Evolutionary conservation across 2,329 filamentous ascomycete species (phyloP).

Genomic region (Xylariomycetidae sp.): DNA sequence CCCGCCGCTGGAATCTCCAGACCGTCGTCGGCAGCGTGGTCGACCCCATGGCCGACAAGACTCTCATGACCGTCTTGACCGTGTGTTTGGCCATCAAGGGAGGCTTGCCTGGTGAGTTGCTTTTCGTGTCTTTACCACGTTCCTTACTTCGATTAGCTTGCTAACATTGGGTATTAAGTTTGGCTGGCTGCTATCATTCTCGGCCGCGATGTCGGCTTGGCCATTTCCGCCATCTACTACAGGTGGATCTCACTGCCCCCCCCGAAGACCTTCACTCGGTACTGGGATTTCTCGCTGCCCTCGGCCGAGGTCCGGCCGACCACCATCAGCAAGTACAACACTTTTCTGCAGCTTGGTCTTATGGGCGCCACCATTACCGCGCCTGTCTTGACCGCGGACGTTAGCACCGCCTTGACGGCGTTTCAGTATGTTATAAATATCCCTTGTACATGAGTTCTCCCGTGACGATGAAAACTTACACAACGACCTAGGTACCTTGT

Average conservation of each 20-base stretch:
- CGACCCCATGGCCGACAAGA: constrained; percentile 95
- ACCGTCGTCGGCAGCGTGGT: constrained; percentile 94
- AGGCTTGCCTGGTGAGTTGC: constrained; percentile 64
- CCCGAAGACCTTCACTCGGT: constrained; percentile 85
- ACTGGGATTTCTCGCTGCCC: constrained; percentile 96
- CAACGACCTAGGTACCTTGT: constrained; percentile 83
- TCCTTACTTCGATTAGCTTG: background rate
- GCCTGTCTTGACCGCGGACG: constrained; percentile 61
- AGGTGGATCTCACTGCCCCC: constrained; percentile 90
- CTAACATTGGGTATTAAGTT: constrained; percentile 38
- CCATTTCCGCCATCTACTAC: constrained; percentile 85
- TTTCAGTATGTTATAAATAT: constrained; percentile 52
- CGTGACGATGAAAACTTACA: too few species aligned
- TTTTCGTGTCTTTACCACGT: constrained; percentile 1
- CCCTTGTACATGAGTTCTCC: background rate
- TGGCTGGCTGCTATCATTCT: constrained; percentile 90
- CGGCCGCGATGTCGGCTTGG: constrained; percentile 78
- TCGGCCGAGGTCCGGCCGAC: constrained; percentile 80
- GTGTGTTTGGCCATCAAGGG: constrained; percentile 80
- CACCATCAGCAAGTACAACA: constrained; percentile 86
- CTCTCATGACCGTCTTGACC: constrained; percentile 88
- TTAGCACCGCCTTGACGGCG: constrained; percentile 48
- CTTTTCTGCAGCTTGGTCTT: constrained; percentile 79
- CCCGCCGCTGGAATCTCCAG: constrained; percentile 76
- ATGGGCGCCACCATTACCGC: constrained; percentile 79